Evolutionary conservation across 495 filamentous ascomycete species (phyloP), one percentile per base, ranked within the genome.

Genomic region (Amniculicola lignicola): DNA sequence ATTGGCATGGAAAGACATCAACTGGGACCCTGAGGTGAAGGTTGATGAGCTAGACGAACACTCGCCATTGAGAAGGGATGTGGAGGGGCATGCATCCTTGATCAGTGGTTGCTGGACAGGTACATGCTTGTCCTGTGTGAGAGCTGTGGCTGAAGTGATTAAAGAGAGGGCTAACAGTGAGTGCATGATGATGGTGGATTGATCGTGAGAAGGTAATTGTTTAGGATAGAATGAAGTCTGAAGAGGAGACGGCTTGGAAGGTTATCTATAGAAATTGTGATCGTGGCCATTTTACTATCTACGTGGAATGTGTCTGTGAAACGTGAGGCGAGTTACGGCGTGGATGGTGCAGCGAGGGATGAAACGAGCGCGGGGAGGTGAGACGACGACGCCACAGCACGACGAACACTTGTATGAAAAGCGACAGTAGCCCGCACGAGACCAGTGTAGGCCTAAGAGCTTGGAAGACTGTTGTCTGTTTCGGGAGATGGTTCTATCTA

Each of bases 41-140:
- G 19, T 37, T 22, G 12, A 45, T 27, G 25, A 18, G 1, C 24
- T 12, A 14, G 50, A 33, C 10, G 48, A 35, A 44, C 53, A 57
- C 43, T 48, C 43, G 44, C 44, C 53, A 21, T 57, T 49, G 12
- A 57, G 18, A 11, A 53, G 31, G 9, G 53, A 49, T 1, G 19
- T 42, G 14, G 53, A 57, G 15, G 53, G 43, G 18, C 53, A 57
- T 3, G 36, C 53, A 25, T 57, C 44, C 4, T 38, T 31, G 11
- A 40, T 16, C 1, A 43, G 44, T 2, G 37, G 53, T 19, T 57
- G 10, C 29, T 48, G 53, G 2, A 49, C 15, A 21, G 15, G 10
- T 1, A 9, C 39, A n/a, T 35, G 29, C 6, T 57, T 49, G 21
- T 57, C 42, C n/a, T 42, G 29, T 31, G 19, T 21, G 43, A 57